phyloP scores from a whole-genome alignment of 176 grass and related monocot genomes.

The Lolium rigidum region DNA sequence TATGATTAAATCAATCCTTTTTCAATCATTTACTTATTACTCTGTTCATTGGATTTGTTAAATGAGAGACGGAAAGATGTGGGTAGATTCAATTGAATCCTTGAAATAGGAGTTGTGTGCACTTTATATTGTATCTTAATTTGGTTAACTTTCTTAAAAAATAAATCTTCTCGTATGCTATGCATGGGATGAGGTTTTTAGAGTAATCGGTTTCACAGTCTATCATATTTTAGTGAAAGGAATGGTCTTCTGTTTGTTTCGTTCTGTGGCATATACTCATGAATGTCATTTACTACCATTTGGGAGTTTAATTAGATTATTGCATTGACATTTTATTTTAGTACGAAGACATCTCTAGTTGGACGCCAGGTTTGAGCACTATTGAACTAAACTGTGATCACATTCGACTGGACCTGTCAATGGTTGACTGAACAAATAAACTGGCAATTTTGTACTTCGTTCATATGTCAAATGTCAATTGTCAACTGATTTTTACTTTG shows the following conservation, averaged over 20 bases:
- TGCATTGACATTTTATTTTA: not conserved
- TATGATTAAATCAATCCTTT: slow-evolving; percentile 3
- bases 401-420: not conserved
- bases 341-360: not conserved
- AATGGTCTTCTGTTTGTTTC: slow-evolving; percentile 19
- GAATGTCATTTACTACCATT: not conserved
- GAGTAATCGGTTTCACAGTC: not conserved
- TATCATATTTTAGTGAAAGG: not conserved
- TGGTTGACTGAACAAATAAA: not conserved
- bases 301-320: slow-evolving; percentile 29
- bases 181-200: not conserved
- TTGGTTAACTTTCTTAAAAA: not conserved
- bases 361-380: not conserved
- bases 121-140: not conserved
- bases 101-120: not conserved
- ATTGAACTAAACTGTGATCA: slow-evolving; percentile 24
- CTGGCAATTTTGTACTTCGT: not conserved
- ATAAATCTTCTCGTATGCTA: not conserved
- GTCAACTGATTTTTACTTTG: slow-evolving; percentile 14
- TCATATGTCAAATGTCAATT: not conserved
- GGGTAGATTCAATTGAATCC: not conserved
- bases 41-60: not conserved
- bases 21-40: slow-evolving; percentile 3
- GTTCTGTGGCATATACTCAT: not conserved
- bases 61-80: not conserved